Evolutionary conservation across 192 early-diverging fungal species (phyloP), one percentile per base, ranked within the genome.

Genomic region (Rhizophagus clarus): DNA sequence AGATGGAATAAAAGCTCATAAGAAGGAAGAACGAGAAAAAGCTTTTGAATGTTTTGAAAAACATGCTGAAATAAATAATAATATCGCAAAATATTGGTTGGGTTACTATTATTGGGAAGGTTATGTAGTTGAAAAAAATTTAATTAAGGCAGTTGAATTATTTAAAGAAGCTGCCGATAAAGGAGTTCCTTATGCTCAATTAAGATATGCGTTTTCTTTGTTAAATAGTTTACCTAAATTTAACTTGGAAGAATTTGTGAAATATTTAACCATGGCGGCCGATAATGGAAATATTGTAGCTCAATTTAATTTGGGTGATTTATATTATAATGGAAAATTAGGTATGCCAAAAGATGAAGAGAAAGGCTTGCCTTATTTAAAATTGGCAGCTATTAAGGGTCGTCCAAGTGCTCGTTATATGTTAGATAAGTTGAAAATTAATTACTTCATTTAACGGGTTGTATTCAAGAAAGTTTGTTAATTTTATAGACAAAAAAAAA

Each of bases 281-380:
- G 28, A 74, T 3, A 74, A 74, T 74, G 72, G 29, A 74, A 56
- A 74, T 74, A 0, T 11, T 49, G 26, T 24, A 3, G 51, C 72
- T 12, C 24, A 20, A 32, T 60, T 51, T 26, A 74, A 24, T 2
- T 37, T 74, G 14, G 72, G 49, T 7, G 72, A 56, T 28, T 11
- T 56, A 14, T 74, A 74, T 29, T 74, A 11, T 15, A 28, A 74
- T 34, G 49, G 49, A 60, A 56, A 74, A 24, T 47, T 51, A n/a
- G 45, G 47, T 6, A 24, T 73, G 9, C 1, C 3, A 17, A 60
- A n/a, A 2, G 31, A 74, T 32, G 15, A 31, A 61, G 4, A 2
- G 0, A 61, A 60, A 51, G 72, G 72, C 1, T 29, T 74, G 3
- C 15, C 15, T 11, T 74, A 74, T 31, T 74, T 74, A 34, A 61